Percentiles rank a stretch among this genome's conserved stretches.
These are phyloP conservation scores for Curvularia lunata DNA, from an alignment of 2,329 filamentous ascomycete genomes.

Conservation along the genomic window DNA sequence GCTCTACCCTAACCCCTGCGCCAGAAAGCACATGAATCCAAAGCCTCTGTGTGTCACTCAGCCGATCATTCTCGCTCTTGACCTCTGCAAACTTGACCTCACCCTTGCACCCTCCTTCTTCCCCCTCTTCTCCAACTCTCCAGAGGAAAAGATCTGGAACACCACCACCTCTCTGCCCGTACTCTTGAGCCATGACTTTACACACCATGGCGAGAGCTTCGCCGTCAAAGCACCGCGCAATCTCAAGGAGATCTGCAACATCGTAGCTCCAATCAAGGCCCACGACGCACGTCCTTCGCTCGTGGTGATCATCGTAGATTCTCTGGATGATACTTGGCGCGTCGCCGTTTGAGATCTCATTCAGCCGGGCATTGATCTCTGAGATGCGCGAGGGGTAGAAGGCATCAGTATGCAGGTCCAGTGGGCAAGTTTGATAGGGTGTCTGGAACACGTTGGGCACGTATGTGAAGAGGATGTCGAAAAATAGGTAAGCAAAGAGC, in stretches of 20 bases:
- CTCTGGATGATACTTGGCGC: slow-evolving; percentile 70
- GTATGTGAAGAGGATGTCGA: slow-evolving; percentile 89
- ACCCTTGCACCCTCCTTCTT: slow-evolving; percentile 41
- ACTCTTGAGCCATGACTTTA: slow-evolving; percentile 95
- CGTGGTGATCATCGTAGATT: slow-evolving; percentile 72
- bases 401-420: slow-evolving; percentile 90
- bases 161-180: slow-evolving; percentile 81
- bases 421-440: slow-evolving; percentile 87
- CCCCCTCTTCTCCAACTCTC: slow-evolving; percentile 54
- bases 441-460: slow-evolving; percentile 98
- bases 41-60: slow-evolving; percentile 93
- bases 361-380: slow-evolving; percentile 86
- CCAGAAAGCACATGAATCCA: slow-evolving; percentile 95
- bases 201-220: slow-evolving; percentile 82
- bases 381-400: slow-evolving; percentile 87
- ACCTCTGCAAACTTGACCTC: slow-evolving; percentile 74
- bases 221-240: slow-evolving; percentile 79
- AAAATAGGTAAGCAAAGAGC: slow-evolving; percentile 82
- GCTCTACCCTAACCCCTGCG: slow-evolving; percentile 83
- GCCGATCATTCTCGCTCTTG: slow-evolving; percentile 75
- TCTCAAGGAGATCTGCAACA: slow-evolving; percentile 77
- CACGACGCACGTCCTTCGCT: slow-evolving; percentile 81
- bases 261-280: slow-evolving; percentile 91
- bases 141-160: slow-evolving; percentile 94
- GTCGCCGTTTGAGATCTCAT: slow-evolving; percentile 83